These are phyloP conservation scores for Fusarium sp. DNA, from an alignment of 2,329 filamentous ascomycete species.

Conservation along the genomic window DNA sequence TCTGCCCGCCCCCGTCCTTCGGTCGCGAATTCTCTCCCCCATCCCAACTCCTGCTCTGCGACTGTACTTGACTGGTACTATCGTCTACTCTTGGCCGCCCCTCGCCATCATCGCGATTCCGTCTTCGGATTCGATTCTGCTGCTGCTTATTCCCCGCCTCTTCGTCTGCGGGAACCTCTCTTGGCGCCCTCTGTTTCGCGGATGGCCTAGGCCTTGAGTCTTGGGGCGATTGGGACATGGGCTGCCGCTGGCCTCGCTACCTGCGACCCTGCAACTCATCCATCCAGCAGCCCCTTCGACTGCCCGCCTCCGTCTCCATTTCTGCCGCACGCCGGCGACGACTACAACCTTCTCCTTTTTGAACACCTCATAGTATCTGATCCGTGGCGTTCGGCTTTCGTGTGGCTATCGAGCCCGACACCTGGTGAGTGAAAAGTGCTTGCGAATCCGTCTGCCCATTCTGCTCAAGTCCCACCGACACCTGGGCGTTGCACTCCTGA, in stretches of 20 bases:
- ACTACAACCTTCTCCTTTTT: conserved; percentile 1
- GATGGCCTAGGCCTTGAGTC: conserved; percentile 51
- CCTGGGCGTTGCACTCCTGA: conserved; percentile 16
- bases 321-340: conserved; percentile 34
- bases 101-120: conserved; percentile 36
- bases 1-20: conserved; percentile 30
- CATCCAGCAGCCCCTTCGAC: conserved; percentile 38
- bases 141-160: conserved; percentile 31
- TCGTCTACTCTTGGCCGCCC: conserved; percentile 13
- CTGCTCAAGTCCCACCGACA: conserved; percentile 4
- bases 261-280: conserved; percentile 46
- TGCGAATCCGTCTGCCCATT: conserved; percentile 7
- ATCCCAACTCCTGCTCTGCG: conserved; percentile 35
- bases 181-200: conserved; percentile 34
- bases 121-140: conserved; percentile 23
- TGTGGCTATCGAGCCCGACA: conserved; percentile 30
- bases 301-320: conserved; percentile 29
- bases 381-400: conserved; percentile 10
- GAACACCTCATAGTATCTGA: conserved; percentile 14
- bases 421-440: conserved; percentile 36
- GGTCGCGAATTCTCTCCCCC: conserved; percentile 33
- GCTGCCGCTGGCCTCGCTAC: conserved; percentile 51
- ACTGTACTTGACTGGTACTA: conserved; percentile 33
- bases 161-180: conserved; percentile 17
- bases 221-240: conserved; percentile 55